A percentile compares a stretch with the other conserved stretches of the same genome.
Conservation (phyloP, 129 eudicot genomes). For the Flaveria linearis region DNA sequence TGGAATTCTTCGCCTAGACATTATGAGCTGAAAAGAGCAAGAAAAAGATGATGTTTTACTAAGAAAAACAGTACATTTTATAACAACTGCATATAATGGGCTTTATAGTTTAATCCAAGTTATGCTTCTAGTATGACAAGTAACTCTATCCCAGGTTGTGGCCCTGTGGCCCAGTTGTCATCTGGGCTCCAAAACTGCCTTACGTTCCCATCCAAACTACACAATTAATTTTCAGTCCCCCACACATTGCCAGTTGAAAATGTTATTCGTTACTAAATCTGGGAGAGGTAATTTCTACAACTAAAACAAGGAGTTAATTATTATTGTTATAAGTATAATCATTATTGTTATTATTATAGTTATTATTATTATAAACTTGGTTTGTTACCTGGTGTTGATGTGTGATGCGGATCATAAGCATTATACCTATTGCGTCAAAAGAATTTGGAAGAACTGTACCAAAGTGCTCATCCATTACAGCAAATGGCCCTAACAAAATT, state of each 20-base stretch:
- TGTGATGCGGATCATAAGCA: conserved; percentile 98
- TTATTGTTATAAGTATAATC: neutral
- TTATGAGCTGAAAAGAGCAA: conserved; percentile 63
- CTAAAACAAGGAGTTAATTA: neutral
- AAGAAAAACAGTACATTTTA: neutral
- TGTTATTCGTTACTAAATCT: neutral
- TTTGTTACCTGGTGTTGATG: conserved; percentile 93
- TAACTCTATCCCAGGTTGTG: neutral
- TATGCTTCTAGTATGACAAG: conserved; percentile 19
- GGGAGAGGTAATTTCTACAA: neutral
- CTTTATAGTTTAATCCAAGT: conserved; percentile 8
- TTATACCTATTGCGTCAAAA: conserved; percentile 93
- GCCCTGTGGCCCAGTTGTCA: neutral
- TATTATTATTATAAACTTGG: neutral
- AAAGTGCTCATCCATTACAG: conserved; percentile 92
- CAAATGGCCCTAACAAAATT: conserved; percentile 69
- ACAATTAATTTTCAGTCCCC: neutral
- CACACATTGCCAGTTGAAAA: neutral
- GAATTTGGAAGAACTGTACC: conserved; percentile 75
- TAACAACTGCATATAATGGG: conserved; percentile 5
- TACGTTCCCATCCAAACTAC: conserved; percentile 4
- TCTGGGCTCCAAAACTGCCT: neutral
- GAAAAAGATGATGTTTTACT: neutral
- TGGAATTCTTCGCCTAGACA: conserved; percentile 96
- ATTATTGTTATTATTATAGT: neutral